These are phyloP conservation scores for Cercophora scortea DNA, from an alignment of 495 filamentous ascomycete genomes.

Conservation along the genomic window DNA sequence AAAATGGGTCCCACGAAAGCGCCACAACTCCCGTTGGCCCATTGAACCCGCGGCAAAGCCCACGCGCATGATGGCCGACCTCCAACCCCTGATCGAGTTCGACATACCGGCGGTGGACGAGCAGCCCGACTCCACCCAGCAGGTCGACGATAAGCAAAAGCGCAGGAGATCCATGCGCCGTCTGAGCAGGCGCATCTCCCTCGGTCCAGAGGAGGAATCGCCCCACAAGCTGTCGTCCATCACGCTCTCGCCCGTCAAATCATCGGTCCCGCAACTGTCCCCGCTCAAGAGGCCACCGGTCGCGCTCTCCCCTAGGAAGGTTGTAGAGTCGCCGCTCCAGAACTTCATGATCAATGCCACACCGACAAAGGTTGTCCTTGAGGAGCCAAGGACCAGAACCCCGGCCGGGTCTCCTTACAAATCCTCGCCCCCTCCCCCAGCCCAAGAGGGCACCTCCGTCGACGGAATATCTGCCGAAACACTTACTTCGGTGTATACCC, in stretches of 20 bases:
- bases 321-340: slow-evolving; percentile 17
- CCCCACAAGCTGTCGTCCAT: slow-evolving; percentile 13
- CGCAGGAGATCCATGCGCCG: slow-evolving; percentile 15
- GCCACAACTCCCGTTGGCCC: slow-evolving; percentile 27
- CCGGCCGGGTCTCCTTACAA: slow-evolving; percentile 13
- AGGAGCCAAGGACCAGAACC: slow-evolving; percentile 14
- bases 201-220: slow-evolving; percentile 15
- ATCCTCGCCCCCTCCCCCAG: slow-evolving; percentile 2
- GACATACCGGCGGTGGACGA: slow-evolving; percentile 5
- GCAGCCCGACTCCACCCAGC: slow-evolving; percentile 6
- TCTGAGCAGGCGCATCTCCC: slow-evolving; percentile 21
- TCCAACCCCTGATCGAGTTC: slow-evolving; percentile 16
- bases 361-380: slow-evolving; percentile 19
- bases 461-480: not conserved
- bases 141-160: slow-evolving; percentile 16
- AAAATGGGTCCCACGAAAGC: slow-evolving; percentile 22
- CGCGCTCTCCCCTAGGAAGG: slow-evolving; percentile 13
- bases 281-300: slow-evolving; percentile 14
- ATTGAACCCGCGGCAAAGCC: slow-evolving; percentile 13
- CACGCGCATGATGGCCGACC: slow-evolving; percentile 12
- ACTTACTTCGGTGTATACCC: not conserved
- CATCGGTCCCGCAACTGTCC: slow-evolving; percentile 4
- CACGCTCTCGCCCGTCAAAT: slow-evolving; percentile 4
- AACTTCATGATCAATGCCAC: slow-evolving; percentile 18
- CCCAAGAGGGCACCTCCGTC: not conserved